Evolutionary conservation across 306 rosid genomes (phyloP).

Genomic region (Fragaria ananassa): DNA sequence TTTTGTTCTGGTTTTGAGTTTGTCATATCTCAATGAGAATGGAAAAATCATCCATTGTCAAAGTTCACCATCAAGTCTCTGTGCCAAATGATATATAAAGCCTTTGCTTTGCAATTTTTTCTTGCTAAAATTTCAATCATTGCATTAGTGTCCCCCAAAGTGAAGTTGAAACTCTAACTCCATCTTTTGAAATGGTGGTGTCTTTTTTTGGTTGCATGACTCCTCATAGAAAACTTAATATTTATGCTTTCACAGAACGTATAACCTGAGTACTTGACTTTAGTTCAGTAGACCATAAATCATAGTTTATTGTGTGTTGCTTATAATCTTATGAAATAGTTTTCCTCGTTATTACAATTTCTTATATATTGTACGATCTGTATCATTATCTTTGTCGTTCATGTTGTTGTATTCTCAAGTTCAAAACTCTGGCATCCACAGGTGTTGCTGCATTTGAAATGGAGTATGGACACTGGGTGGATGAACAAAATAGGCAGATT

Average conservation of each 20-base stretch:
- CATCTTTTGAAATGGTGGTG: not conserved
- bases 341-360: not conserved
- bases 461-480: conserved; percentile 82
- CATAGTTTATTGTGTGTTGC: not conserved
- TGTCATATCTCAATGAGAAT: not conserved
- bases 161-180: not conserved
- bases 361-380: not conserved
- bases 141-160: not conserved
- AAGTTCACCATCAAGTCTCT: not conserved
- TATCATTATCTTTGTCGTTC: not conserved
- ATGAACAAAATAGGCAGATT: conserved; percentile 63
- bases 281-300: not conserved
- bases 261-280: not conserved
- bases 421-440: conserved; percentile 32
- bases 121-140: not conserved
- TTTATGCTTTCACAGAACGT: not conserved
- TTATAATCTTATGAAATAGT: not conserved
- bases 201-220: not conserved
- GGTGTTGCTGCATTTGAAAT: conserved; percentile 64
- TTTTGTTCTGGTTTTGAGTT: not conserved
- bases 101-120: not conserved
- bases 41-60: not conserved
- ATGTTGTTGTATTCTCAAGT: conserved; percentile 23
- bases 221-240: not conserved
- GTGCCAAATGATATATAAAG: not conserved